A percentile compares a stretch with the other conserved stretches of the same genome.
phyloP scores from a whole-genome alignment of 2,329 filamentous ascomycete genomes.

The Juglanconis juglandina region DNA sequence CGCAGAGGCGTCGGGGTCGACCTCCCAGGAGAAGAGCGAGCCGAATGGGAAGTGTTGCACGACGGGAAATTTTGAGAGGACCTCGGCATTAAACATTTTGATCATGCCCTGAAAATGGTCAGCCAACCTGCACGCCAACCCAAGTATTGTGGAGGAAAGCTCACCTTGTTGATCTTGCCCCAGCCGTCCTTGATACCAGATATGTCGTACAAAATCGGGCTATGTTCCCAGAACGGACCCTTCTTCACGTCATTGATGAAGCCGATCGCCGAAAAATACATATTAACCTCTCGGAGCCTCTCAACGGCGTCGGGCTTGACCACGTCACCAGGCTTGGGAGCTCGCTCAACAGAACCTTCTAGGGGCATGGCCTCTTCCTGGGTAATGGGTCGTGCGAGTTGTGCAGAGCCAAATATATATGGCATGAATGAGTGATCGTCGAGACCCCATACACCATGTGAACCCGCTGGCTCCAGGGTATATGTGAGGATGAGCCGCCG shows the following conservation, averaged over 20 bases:
- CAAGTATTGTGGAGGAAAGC: neutral
- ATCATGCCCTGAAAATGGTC: slow-evolving; percentile 73
- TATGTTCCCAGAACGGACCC: slow-evolving; percentile 96
- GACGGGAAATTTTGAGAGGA: slow-evolving; percentile 93
- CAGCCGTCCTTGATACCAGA: slow-evolving; percentile 89
- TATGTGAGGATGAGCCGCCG: slow-evolving; percentile 84
- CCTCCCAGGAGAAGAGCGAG: slow-evolving; percentile 73
- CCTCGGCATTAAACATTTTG: slow-evolving; percentile 98
- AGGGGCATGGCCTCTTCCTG: slow-evolving; percentile 62
- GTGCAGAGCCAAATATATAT: slow-evolving; percentile 93
- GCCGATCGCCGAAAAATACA: slow-evolving; percentile 94
- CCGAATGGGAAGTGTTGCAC: slow-evolving; percentile 94
- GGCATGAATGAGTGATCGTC: slow-evolving; percentile 94
- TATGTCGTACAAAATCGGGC: slow-evolving; percentile 89
- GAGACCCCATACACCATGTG: slow-evolving; percentile 97
- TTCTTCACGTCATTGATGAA: slow-evolving; percentile 98
- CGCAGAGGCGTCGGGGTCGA: slow-evolving; percentile 56
- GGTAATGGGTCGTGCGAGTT: slow-evolving; percentile 73
- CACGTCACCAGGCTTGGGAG: slow-evolving; percentile 70
- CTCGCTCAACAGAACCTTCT: slow-evolving; percentile 71
- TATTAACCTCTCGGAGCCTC: slow-evolving; percentile 62
- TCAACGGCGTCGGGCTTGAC: slow-evolving; percentile 62
- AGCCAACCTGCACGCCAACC: neutral
- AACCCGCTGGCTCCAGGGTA: slow-evolving; percentile 90
- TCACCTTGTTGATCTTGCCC: slow-evolving; percentile 92